Conservation (phyloP, 2,329 filamentous ascomycete species). For the Cytospora piceae region DNA sequence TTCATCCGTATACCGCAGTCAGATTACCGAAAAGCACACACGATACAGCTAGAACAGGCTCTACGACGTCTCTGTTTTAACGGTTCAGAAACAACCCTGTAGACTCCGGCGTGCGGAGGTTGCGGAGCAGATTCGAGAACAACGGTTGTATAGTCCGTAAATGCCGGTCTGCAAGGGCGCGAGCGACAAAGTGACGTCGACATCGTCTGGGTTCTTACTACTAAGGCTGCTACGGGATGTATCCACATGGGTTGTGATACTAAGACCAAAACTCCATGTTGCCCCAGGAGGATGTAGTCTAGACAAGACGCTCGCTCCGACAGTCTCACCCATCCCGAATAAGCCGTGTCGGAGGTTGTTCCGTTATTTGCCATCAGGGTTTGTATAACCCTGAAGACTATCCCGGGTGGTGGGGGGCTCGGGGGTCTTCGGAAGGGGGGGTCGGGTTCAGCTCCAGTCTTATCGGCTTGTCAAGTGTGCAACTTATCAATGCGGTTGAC, state of each 20-base stretch:
- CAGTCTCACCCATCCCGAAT: too few species aligned
- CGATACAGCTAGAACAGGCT: neutral
- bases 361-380: neutral
- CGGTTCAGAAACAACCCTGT: too few species aligned
- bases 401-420: neutral
- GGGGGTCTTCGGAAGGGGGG: neutral
- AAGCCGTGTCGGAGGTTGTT: too few species aligned
- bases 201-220: neutral
- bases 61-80: neutral
- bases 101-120: neutral
- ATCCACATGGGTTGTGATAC: neutral
- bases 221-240: neutral
- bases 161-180: neutral
- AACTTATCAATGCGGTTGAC: constrained; percentile 8
- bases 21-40: neutral
- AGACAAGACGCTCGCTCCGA: too few species aligned
- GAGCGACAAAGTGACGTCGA: neutral
- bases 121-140: neutral
- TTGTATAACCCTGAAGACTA: neutral
- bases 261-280: too few species aligned
- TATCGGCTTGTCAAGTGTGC: constrained; percentile 6
- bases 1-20: neutral
- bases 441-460: neutral
- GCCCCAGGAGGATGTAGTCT: too few species aligned
- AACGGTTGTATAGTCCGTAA: neutral